Base-by-base conservation (phyloP, 129 eudicot genomes). In the Glebionis coronaria region DNA sequence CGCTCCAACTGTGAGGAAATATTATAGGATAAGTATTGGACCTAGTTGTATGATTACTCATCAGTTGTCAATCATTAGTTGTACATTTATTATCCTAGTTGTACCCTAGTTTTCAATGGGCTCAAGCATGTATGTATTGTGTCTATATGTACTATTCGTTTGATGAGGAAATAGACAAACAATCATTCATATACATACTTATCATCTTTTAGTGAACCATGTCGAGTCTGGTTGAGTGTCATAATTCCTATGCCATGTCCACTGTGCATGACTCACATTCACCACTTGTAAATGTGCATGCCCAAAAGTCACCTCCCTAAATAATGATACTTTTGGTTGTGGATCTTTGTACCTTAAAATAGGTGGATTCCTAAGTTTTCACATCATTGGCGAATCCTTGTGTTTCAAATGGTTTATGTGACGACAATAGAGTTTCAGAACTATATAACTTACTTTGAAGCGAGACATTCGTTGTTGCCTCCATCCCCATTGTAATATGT, bases 281-380 rank as follows among this genome's bases (percentile, higher is more conserved):
- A 82, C 75, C 76, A 90, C 82, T 23, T 57, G 53, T 14, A 90
- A 31, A 11, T 76, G 68, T 4, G 90, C 97, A 65, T 90, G 92
- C 61, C 97, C 97, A 49, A 87, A 90, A 56, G 92, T 90, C 14
- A 95, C 92, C 71, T 90, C 97, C 77, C 97, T 80, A 45, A 84
- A 90, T 2, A 80, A 14, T 10, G 95, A 90, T 56, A 70, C 74
- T 0, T 56, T 53, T n/a, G 90, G 97, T 53, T 79, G 81, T 18
- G 90, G 90, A 61, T 80, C 74, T 4, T 64, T 71, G 44, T 79
- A 89, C 76, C 96, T 89, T 82, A 42, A 49, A 3, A 46, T 35
- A 64, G 9, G 14, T 18, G 5, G 1, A 29, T n/a, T n/a, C n/a
- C n/a, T n/a, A 21, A 58, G n/a, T n/a, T n/a, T n/a, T n/a, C n/a